Conservation (phyloP, 2,329 filamentous ascomycete species). For the Colletotrichum somersetense region DNA sequence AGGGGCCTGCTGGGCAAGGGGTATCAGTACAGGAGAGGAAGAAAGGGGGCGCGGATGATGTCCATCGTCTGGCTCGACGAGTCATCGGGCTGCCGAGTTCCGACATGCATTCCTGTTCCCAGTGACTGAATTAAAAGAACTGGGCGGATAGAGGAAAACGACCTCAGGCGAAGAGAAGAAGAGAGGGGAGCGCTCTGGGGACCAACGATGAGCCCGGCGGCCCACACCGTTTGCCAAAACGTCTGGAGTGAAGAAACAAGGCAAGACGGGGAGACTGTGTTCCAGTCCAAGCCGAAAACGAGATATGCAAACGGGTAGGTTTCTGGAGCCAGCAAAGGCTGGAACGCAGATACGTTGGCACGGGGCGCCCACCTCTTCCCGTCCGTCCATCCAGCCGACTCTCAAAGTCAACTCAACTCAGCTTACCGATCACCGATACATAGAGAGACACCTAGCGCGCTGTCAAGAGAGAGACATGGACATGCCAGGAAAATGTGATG, state of each 20-base stretch:
- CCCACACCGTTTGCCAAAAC: constrained; percentile 11
- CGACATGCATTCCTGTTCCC: constrained; percentile 32
- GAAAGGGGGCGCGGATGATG: constrained; percentile 24
- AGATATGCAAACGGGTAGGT: constrained; percentile 31
- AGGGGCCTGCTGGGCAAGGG: constrained; percentile 35
- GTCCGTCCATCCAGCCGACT: constrained; percentile 7
- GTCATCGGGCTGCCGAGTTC: constrained; percentile 28
- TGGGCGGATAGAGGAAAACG: constrained; percentile 1
- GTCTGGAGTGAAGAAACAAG: constrained; percentile 29
- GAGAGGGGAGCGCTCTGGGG: not conserved
- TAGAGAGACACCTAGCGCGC: constrained; percentile 21
- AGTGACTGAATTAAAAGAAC: not conserved
- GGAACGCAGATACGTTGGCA: constrained; percentile 21
- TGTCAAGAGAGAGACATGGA: constrained; percentile 8
- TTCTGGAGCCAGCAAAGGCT: constrained; percentile 29
- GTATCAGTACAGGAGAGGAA: constrained; percentile 1
- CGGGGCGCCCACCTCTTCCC: constrained; percentile 13
- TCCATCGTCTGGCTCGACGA: constrained; percentile 24
- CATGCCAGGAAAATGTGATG: not conserved
- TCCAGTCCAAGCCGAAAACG: constrained; percentile 22
- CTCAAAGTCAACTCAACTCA: not conserved
- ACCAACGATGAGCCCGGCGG: not conserved
- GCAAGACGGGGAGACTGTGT: constrained; percentile 10
- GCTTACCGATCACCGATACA: constrained; percentile 32
- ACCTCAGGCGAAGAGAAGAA: constrained; percentile 19